Base-by-base conservation (phyloP, 2,329 filamentous ascomycete genomes). In the Fusarium veterinarium region DNA sequence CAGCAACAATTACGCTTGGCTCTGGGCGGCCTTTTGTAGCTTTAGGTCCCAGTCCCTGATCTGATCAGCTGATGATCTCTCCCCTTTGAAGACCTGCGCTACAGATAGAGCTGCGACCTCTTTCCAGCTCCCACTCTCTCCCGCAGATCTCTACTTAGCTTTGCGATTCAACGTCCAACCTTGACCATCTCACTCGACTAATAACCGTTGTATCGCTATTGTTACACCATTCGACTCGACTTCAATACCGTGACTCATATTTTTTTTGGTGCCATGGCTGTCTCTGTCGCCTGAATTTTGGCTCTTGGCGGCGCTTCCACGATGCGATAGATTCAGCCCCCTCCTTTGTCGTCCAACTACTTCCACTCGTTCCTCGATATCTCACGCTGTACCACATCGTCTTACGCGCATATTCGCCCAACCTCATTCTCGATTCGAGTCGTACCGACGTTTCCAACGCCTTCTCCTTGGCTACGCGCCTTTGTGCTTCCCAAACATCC, bases 31-130 rank as follows among this genome's bases (percentile, higher is more conserved):
- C 60, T 75, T 67, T 70, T 71, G 72, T 74, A 48, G 56, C 41
- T 40, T 45, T 64, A 37, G 75, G 56, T 74, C 64, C 65, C 51
- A 69, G 66, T 69, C 65, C 66, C 58, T 69, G 66, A 58, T 64
- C 64, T 68, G 75, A 77, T 77, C 75, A 77, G 75, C 75, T 77
- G 75, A 77, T 77, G 75, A 77, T 77, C 75, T 64, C 73, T 77
- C 75, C 74, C 75, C 75, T 76, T 75, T 77, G 70, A 66, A 77
- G 75, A 61, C 57, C 63, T 52, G 40, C 56, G 58, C 64, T 73
- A 68, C 60, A 72, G 63, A 74, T 75, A 76, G 64, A 72, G 74
- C 68, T 76, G 60, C 69, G 64, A 66, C 71, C 63, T 76, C 73
- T 64, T 73, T 49, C 69, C 67, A 72, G 66, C 67, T 72, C 55